These are phyloP conservation scores for Panellus pusillus DNA, from an alignment of 768 basidiomycete genomes.

Conservation along the genomic window DNA sequence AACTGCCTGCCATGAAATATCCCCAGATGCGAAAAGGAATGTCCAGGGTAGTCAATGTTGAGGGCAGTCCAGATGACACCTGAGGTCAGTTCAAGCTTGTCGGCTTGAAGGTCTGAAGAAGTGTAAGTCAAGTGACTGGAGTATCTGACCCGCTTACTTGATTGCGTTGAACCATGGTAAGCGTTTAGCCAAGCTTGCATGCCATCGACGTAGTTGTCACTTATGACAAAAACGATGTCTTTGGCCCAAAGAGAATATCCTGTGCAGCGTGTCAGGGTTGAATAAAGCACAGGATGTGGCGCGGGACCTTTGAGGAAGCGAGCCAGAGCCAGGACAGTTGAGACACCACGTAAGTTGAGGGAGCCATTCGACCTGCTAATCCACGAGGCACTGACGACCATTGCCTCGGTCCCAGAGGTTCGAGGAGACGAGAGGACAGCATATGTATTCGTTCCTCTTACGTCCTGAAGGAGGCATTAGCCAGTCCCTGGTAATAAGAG, in stretches of 20 bases:
- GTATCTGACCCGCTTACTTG: constrained; percentile 44
- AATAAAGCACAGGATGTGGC: neutral
- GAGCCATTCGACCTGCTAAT: constrained; percentile 58
- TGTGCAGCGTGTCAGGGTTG: constrained; percentile 29
- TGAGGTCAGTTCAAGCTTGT: constrained; percentile 62
- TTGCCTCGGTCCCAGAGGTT: constrained; percentile 90
- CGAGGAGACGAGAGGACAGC: constrained; percentile 82
- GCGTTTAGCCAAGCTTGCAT: constrained; percentile 89
- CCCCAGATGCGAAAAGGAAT: constrained; percentile 96
- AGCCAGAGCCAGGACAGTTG: constrained; percentile 85
- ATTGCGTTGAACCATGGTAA: constrained; percentile 71
- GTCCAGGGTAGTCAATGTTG: constrained; percentile 93
- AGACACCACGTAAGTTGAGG: constrained; percentile 82
- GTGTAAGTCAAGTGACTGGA: neutral
- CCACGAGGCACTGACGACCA: constrained; percentile 93
- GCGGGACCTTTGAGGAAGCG: constrained; percentile 75
- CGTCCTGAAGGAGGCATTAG: constrained; percentile 36
- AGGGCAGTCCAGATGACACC: constrained; percentile 96
- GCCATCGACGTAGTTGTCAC: constrained; percentile 87
- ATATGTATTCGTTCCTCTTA: constrained; percentile 78
- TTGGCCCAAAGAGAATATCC: constrained; percentile 93
- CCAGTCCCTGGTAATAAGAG: neutral
- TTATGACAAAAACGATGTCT: constrained; percentile 87
- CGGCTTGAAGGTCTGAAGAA: constrained; percentile 62
- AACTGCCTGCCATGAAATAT: constrained; percentile 78